phyloP scores from a whole-genome alignment of 129 eudicot species.

The Chrysanthemum lavandulifolium region DNA sequence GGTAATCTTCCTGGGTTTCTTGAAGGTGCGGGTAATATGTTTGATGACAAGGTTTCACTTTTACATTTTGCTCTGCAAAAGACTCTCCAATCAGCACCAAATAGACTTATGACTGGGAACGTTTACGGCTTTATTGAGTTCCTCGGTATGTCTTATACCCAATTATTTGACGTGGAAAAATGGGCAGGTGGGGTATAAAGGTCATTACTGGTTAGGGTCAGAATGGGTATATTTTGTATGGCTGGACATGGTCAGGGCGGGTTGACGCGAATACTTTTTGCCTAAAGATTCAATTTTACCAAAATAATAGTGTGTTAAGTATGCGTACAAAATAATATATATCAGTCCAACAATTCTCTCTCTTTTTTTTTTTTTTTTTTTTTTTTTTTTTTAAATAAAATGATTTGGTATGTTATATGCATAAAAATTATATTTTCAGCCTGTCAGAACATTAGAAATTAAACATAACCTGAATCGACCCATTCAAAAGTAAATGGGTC shows the following conservation, averaged over 20 bases:
- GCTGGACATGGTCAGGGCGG: not conserved
- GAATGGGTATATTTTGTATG: not conserved
- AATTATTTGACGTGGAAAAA: not conserved
- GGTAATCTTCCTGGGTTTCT: constrained; percentile 53
- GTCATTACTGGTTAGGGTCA: not conserved
- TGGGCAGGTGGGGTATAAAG: not conserved
- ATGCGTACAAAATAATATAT: not conserved
- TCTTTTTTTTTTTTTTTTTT: not conserved
- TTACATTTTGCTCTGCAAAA: constrained; percentile 84
- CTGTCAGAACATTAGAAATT: no score
- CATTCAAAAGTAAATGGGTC: not conserved
- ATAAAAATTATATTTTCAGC: no score
- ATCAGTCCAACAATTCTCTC: not conserved
- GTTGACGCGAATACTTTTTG: not conserved
- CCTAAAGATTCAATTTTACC: not conserved
- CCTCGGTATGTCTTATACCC: constrained; percentile 56
- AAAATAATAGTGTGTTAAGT: not conserved
- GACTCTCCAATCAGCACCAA: constrained; percentile 93
- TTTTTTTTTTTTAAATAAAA: not conserved
- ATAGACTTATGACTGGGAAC: constrained; percentile 74
- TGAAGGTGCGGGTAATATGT: constrained; percentile 88
- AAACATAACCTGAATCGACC: not conserved
- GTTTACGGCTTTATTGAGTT: constrained; percentile 72
- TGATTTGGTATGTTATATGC: not conserved
- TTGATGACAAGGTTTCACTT: constrained; percentile 89